Base-by-base conservation (phyloP, 495 filamentous ascomycete species). In the Trichoderma parareesei region DNA sequence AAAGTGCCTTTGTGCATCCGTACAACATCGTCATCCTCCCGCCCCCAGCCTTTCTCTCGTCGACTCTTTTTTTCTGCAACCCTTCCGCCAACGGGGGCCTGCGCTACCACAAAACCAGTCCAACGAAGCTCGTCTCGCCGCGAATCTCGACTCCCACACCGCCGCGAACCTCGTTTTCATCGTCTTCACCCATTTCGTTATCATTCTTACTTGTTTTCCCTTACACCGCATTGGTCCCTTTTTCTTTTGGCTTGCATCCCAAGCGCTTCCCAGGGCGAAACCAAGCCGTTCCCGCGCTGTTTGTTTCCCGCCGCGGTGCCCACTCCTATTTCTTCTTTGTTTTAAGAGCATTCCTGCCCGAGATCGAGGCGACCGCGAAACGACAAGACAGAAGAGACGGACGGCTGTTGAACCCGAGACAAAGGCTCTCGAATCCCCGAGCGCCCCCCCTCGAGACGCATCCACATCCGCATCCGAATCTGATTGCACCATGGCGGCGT, bases 401-500 rank as follows among this genome's bases (percentile, higher is more conserved):
- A 38, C 57, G 46, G 18, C 35, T 35, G 27, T 27, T 27, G 27
- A 27, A 14, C 63, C 63, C 14, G 43, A 64, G 67, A 68, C 69
- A 69, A 65, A 27, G 27, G 68, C 61, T 57, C 61, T 46, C 27
- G 27, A 27, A 27, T 27, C 40, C n/a, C 64, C 61, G 55, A 60
- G 33, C n/a, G 9, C 49, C 18, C 37, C 10, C 10, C 16, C 46
- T 27, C 27, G 27, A 27, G 27, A 27, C 27, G 27, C 27, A 27
- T 27, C 27, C 27, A 2, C 27, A 27, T 27, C 27, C 44, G 40
- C 59, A 38, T 38, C 59, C 38, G 38, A 61, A 16, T 11, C 33
- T 35, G 59, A 11, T 61, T 38, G 16, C n/a, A 67, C 65, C 65
- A 82, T 82, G 79, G 72, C 78, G 62, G 77, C 74, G 40, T 72